Conservation (phyloP, 2,329 filamentous ascomycete species). For the Colletotrichum abscissum region DNA sequence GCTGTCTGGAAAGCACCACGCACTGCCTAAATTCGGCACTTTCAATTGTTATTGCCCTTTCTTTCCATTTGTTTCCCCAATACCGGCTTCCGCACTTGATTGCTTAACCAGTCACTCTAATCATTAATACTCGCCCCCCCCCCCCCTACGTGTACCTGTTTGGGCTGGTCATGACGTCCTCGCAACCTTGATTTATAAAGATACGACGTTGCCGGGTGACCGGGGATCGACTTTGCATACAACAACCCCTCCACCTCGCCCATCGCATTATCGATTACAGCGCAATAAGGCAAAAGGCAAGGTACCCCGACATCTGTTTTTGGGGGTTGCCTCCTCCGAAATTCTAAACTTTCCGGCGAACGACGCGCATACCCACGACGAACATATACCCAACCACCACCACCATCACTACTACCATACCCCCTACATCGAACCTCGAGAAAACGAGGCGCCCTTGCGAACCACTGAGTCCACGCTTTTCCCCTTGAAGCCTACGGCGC, state of each 20-base stretch:
- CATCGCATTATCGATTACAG: slow-evolving; percentile 1
- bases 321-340: neutral
- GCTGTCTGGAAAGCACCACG: neutral
- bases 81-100: neutral
- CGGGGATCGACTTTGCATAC: slow-evolving; percentile 11
- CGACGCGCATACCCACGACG: neutral
- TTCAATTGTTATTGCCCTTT: neutral
- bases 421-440: slow-evolving; percentile 8
- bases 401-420: too few species aligned
- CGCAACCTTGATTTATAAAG: slow-evolving; percentile 31
- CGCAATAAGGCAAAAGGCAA: neutral
- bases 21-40: neutral
- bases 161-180: slow-evolving; percentile 27
- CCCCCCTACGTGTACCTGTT: slow-evolving; percentile 1
- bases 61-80: neutral
- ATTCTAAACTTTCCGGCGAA: slow-evolving; percentile 7
- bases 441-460: neutral
- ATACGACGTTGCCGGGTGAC: slow-evolving; percentile 33
- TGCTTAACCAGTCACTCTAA: neutral
- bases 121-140: neutral
- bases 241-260: slow-evolving; percentile 15
- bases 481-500: slow-evolving; percentile 21
- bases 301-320: neutral
- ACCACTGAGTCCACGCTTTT: slow-evolving; percentile 3
- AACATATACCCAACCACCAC: neutral